These are phyloP conservation scores for Albifimbria verrucaria DNA, from an alignment of 2,329 filamentous ascomycete genomes.

Conservation along the genomic window DNA sequence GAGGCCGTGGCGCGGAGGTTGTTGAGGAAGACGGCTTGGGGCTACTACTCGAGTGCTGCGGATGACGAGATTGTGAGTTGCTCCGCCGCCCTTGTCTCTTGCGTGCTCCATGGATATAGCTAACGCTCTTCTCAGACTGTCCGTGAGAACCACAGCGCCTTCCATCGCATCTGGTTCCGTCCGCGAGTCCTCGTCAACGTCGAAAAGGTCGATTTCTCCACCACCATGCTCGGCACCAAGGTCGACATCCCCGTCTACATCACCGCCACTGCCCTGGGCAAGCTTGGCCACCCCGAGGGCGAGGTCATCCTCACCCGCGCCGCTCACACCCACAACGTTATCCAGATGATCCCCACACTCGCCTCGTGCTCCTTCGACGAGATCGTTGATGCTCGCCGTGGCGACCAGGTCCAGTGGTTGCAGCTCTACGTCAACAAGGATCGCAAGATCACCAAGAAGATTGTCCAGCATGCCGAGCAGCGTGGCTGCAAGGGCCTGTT, in stretches of 20 bases:
- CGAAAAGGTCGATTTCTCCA: constrained; percentile 78
- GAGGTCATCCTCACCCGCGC: constrained; percentile 88
- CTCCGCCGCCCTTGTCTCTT: background rate
- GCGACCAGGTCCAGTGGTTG: constrained; percentile 88
- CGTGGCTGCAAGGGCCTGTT: constrained; percentile 94
- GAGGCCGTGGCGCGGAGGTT: constrained; percentile 84
- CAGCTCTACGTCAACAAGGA: constrained; percentile 98
- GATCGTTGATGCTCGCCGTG: constrained; percentile 78
- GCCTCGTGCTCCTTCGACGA: constrained; percentile 98
- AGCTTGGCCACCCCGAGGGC: constrained; percentile 89
- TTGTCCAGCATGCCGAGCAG: constrained; percentile 86
- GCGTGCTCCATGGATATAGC: background rate
- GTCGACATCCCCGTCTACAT: constrained; percentile 90
- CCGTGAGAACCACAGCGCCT: constrained; percentile 92
- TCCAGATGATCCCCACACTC: constrained; percentile 98
- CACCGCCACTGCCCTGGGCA: constrained; percentile 91
- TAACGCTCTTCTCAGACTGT: constrained; percentile 60
- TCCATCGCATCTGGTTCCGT: constrained; percentile 96
- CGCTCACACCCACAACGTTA: constrained; percentile 79
- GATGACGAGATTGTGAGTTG: constrained; percentile 41
- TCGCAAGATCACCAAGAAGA: constrained; percentile 81
- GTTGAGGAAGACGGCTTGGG: constrained; percentile 98
- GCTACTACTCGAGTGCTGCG: constrained; percentile 92
- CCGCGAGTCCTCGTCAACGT: constrained; percentile 88
- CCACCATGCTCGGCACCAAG: constrained; percentile 90